Percentiles rank a stretch among this genome's conserved stretches.
These are phyloP conservation scores for Coemansia biformis DNA, from an alignment of 192 early-diverging fungal genomes.

Conservation along the genomic window DNA sequence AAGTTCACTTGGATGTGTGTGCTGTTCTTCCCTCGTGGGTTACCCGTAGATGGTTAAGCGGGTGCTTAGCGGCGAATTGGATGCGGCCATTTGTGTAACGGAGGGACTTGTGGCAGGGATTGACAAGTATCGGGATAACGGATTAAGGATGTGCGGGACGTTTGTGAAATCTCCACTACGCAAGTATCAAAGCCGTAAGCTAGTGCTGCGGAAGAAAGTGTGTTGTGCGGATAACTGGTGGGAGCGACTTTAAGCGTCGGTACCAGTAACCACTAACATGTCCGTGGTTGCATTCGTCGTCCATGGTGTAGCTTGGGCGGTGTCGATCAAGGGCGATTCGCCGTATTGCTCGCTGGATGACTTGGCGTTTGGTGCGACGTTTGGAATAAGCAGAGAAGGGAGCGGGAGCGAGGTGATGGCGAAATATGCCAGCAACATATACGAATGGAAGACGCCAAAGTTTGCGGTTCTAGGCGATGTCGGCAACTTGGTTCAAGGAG, in stretches of 20 bases:
- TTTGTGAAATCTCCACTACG: conserved; percentile 72
- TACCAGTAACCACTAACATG: too few relatives aligned
- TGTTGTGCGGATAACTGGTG: too few relatives aligned
- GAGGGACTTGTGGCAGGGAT: conserved; percentile 64
- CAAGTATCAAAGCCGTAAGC: conserved; percentile 12
- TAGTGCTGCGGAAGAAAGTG: too few relatives aligned
- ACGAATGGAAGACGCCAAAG: conserved; percentile 55
- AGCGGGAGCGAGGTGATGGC: conserved; percentile 79
- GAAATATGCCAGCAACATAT: conserved; percentile 57
- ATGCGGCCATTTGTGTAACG: conserved; percentile 82
- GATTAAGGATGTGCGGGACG: conserved; percentile 70
- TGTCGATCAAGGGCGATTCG: conserved; percentile 56
- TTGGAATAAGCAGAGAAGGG: conserved; percentile 66
- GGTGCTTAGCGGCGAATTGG: conserved; percentile 63
- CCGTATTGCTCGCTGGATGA: conserved; percentile 37
- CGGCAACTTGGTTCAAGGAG: conserved; percentile 61
- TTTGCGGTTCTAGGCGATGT: conserved; percentile 75
- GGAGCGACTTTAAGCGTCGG: too few relatives aligned
- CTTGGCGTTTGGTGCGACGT: conserved; percentile 37
- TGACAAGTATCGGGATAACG: conserved; percentile 50
- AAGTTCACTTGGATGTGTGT: too few relatives aligned
- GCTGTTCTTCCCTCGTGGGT: neutral
- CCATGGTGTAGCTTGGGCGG: conserved; percentile 57
- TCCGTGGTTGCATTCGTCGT: too few relatives aligned
- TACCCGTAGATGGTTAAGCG: conserved; percentile 57